Evolutionary conservation across 306 rosid genomes (phyloP), one percentile per base, ranked within the genome.

Genomic region (Inga leiocalycina): DNA sequence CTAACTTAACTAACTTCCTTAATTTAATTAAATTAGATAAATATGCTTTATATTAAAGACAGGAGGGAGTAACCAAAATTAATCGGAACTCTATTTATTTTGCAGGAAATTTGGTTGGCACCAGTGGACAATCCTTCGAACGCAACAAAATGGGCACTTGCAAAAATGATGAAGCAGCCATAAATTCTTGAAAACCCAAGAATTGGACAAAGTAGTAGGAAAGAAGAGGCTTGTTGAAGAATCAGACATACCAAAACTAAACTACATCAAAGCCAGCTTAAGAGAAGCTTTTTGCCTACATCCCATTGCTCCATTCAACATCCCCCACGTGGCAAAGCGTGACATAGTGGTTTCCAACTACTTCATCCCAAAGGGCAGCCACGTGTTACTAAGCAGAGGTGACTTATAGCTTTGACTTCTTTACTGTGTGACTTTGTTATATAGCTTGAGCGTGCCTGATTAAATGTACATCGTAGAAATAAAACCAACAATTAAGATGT

Each of bases 351-450:
- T 91, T 2, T 78, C 73, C 1, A 81, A 77, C 43, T 82, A 89
- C 85, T 61, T 82, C 49, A 86, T 89, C 57, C 89, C 86, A 4
- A 89, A 91, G 32, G 89, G 91, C 8, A 88, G 92, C 11, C 81
- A 79, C 34, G 80, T 91, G 27, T 1, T 88, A 3, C 41, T 91
- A 1, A 86, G 88, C n/a, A 84, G 93, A 34, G 37, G 37, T 3
- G 37, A 34, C 37, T 34, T 34, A 2, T 3, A 34, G 37, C 3
- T 34, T 34, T 34, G 35, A 34, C 35, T 34, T 34, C 35, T 34
- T 34, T 34, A 3, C 35, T 34, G 35, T 34, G 35, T 34, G 35
- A 34, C 35, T 34, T 34, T 34, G 35, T 34, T 34, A 34, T 34
- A 34, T 34, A 34, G 35, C 35, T 34, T 34, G 35, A 34, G 35